Percentiles rank a stretch among this genome's conserved stretches.
Evolutionary conservation across 768 basidiomycete species (phyloP).

Genomic region (Tylopilus felleus): DNA sequence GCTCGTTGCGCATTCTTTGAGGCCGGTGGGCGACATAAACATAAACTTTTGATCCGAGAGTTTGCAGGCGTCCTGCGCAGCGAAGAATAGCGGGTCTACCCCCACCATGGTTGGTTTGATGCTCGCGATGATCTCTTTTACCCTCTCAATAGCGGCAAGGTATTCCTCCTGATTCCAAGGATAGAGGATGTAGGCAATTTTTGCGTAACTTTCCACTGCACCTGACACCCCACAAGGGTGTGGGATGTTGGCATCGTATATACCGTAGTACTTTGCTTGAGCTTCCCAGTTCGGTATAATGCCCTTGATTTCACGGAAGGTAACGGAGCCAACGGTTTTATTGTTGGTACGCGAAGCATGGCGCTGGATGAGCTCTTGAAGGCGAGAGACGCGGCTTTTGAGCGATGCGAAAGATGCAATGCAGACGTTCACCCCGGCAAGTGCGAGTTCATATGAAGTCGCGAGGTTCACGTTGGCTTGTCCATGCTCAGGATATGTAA

Average conservation of each 20-base stretch:
- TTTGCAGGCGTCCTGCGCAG: conserved; percentile 4
- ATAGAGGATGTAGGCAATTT: not conserved
- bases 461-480: too few relatives aligned
- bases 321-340: too few relatives aligned
- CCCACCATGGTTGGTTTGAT: not conserved
- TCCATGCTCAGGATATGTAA: too few relatives aligned
- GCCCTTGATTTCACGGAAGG: too few relatives aligned
- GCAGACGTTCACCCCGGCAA: too few relatives aligned
- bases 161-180: not conserved
- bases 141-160: not conserved
- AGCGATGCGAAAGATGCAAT: too few relatives aligned
- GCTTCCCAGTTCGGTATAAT: too few relatives aligned
- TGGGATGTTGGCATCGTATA: not conserved
- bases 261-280: too few relatives aligned
- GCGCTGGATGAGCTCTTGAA: too few relatives aligned
- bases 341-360: too few relatives aligned
- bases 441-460: too few relatives aligned
- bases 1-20: not conserved
- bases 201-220: conserved; percentile 1
- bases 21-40: not conserved
- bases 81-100: not conserved
- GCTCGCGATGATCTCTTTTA: not conserved
- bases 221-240: conserved; percentile 5
- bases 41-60: conserved; percentile 2
- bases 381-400: too few relatives aligned